Base-by-base conservation (phyloP, 257 asterid genomes). In the Knoxia roxburghii region DNA sequence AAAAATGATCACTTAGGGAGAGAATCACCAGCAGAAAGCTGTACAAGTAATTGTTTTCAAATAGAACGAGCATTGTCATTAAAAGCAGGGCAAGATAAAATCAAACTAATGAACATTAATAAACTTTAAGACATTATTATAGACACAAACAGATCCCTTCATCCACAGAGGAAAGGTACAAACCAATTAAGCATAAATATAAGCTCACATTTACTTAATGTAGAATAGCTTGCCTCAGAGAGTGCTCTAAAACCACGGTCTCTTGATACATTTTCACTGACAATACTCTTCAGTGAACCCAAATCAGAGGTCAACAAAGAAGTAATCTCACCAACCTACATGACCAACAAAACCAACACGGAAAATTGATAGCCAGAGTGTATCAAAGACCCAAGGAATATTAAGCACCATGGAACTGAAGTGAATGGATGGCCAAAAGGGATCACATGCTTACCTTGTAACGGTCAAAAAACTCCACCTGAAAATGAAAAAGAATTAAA, bases 211-310 rank as follows among this genome's bases (percentile, higher is more conserved):
- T 80, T 83, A 82, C 75, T 68, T 77, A 77, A 78, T 78, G 78
- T 67, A 86, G 84, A 84, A 79, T 82, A 82, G 89, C 98, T 93
- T 93, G 97, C 99, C 99, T 93, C 99, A 54, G 97, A 82, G 69
- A 93, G 76, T 65, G 99, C 96, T 79, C 99, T 85, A 85, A 93
- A 85, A 80, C 99, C 99, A 72, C 99, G 99, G 82, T 93, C 99
- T 78, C 99, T 81, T 62, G 99, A 90, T 70, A 89, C 73, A 68
- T 93, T 93, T 41, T 93, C 99, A 74, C 95, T 85, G 52, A 90
- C 96, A 66, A 90, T 90, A 82, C 52, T 87, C 77, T 93, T 90
- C 53, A 93, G 81, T 13, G 96, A 85, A 80, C 96, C 90, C 90
- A 93, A 83, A 80, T 93, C 99, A 62, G 99, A 77, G 68, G 96